Evolutionary conservation across 768 basidiomycete species (phyloP).

Genomic region (Psilocybe subaeruginosa): DNA sequence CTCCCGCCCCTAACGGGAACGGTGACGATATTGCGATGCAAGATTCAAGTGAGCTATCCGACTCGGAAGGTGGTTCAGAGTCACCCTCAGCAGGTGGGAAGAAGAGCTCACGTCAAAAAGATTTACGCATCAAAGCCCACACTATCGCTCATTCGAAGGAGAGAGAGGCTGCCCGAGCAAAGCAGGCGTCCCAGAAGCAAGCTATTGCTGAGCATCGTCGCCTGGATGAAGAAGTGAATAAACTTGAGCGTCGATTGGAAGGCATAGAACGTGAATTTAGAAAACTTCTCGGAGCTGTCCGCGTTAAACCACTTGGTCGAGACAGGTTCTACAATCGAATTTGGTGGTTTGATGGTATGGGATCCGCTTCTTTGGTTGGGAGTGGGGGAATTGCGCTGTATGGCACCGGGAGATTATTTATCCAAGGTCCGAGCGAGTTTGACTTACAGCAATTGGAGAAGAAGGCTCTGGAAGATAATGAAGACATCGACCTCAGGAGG

Average conservation of each 20-base stretch:
- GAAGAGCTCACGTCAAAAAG: slow-evolving; percentile 55
- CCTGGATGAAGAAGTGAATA: slow-evolving; percentile 87
- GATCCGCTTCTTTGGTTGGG: slow-evolving; percentile 77
- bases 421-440: slow-evolving; percentile 89
- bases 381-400: slow-evolving; percentile 81
- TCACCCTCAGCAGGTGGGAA: slow-evolving; percentile 49
- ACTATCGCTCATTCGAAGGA: slow-evolving; percentile 74
- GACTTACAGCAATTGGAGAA: slow-evolving; percentile 75
- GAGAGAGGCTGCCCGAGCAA: slow-evolving; percentile 76
- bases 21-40: slow-evolving; percentile 64
- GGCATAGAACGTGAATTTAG: slow-evolving; percentile 94
- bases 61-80: slow-evolving; percentile 70
- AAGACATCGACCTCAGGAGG: slow-evolving; percentile 66
- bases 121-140: slow-evolving; percentile 54
- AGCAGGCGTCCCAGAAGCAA: slow-evolving; percentile 80
- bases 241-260: slow-evolving; percentile 79
- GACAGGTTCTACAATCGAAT: slow-evolving; percentile 95
- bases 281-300: slow-evolving; percentile 80
- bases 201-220: slow-evolving; percentile 82
- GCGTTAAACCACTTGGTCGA: slow-evolving; percentile 86
- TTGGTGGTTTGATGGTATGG: slow-evolving; percentile 99
- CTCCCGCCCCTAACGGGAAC: slow-evolving; percentile 43
- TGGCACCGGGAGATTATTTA: slow-evolving; percentile 87
- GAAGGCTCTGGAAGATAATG: slow-evolving; percentile 53
- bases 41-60: slow-evolving; percentile 76